Evolutionary conservation across 1,284 basidiomycete species (phyloP).

Genomic region (Ceratorhiza oryzae-sativae): DNA sequence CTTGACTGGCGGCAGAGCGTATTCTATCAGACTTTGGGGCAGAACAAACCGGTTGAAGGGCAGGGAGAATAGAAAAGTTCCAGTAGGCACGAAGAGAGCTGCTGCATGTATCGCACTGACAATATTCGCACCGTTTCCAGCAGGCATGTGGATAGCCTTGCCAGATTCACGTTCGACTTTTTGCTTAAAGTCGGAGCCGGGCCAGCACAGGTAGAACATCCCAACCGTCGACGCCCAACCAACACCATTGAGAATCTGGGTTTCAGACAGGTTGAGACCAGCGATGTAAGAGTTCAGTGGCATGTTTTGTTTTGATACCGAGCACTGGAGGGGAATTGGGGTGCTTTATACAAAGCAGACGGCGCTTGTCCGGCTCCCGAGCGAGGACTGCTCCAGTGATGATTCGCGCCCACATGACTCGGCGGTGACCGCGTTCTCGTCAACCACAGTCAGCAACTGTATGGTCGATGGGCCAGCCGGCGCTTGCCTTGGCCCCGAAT

Average conservation of each 20-base stretch:
- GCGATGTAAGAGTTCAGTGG: constrained; percentile 21
- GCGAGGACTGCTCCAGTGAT: neutral
- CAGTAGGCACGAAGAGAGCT: neutral
- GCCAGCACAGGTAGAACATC: constrained; percentile 3
- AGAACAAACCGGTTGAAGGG: constrained; percentile 4
- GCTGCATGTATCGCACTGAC: neutral
- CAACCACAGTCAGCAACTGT: neutral
- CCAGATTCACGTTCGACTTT: constrained; percentile 17
- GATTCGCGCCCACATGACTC: neutral
- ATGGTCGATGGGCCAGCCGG: neutral
- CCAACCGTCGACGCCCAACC: constrained; percentile 2
- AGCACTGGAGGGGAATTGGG: neutral
- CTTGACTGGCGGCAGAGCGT: neutral
- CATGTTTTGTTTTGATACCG: neutral
- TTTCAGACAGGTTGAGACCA: constrained; percentile 14
- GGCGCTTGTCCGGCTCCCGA: constrained; percentile 3
- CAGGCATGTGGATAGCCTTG: constrained; percentile 12
- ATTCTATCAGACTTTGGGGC: neutral
- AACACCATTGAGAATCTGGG: constrained; percentile 13
- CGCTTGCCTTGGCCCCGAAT: too few species aligned
- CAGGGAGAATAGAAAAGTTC: neutral
- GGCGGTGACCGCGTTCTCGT: neutral
- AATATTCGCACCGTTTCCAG: neutral
- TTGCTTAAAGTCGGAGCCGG: constrained; percentile 1
- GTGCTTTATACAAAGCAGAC: neutral